Percentiles rank a stretch among this genome's conserved stretches.
These are phyloP conservation scores for Saturnispora serradocipensis DNA, from an alignment of 805 yeast genomes.

Conservation along the genomic window DNA sequence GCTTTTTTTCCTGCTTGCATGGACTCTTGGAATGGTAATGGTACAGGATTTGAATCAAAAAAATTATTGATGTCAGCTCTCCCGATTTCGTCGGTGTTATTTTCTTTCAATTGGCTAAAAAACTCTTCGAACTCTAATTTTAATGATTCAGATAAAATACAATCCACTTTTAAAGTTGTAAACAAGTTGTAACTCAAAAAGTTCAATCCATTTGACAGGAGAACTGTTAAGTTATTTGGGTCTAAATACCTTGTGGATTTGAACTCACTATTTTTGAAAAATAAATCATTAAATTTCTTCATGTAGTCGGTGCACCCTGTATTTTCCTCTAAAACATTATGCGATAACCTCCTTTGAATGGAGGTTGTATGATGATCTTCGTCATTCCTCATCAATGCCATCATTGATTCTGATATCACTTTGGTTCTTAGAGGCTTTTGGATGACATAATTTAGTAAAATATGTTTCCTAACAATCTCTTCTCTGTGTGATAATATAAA, in stretches of 20 bases:
- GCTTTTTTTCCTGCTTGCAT: background rate
- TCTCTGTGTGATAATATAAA: constrained; percentile 10
- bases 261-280: background rate
- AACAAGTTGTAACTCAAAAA: background rate
- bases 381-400: constrained; percentile 7
- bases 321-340: background rate
- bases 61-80: constrained; percentile 4
- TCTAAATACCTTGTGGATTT: constrained; percentile 8
- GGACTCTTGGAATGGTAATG: constrained; percentile 8
- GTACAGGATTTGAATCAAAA: constrained; percentile 4
- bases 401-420: background rate
- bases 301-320: background rate
- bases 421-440: constrained; percentile 1
- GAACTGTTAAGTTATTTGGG: constrained; percentile 4
- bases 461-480: constrained; percentile 1
- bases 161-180: constrained; percentile 7
- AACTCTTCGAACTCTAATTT: constrained; percentile 1
- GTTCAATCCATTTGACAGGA: constrained; percentile 2
- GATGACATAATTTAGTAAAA: constrained; percentile 5
- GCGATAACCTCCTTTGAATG: constrained; percentile 6
- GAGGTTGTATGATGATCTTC: constrained; percentile 9
- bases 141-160: constrained; percentile 7
- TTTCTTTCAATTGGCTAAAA: background rate
- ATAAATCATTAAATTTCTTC: background rate
- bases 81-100: background rate